These are phyloP conservation scores for Cyberlindnera sargentensis DNA, from an alignment of 805 yeast genomes.

Conservation along the genomic window DNA sequence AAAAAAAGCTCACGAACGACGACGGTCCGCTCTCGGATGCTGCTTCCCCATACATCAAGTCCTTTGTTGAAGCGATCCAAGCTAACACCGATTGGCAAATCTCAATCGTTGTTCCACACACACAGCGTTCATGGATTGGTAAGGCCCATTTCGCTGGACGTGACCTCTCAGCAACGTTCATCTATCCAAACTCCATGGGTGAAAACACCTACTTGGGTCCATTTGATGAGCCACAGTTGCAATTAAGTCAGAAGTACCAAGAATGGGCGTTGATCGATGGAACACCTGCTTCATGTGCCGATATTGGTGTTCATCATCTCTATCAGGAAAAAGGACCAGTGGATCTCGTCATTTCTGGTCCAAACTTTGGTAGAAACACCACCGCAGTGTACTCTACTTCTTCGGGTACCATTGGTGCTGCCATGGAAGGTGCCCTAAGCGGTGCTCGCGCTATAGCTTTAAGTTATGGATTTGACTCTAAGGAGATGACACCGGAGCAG, in stretches of 20 bases:
- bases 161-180: slow-evolving; percentile 50
- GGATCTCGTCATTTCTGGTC: slow-evolving; percentile 89
- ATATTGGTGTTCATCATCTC: slow-evolving; percentile 77
- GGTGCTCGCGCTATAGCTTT: slow-evolving; percentile 68
- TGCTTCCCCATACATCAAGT: slow-evolving; percentile 80
- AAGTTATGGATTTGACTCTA: slow-evolving; percentile 70
- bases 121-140: slow-evolving; percentile 93
- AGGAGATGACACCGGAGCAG: slow-evolving; percentile 37
- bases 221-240: slow-evolving; percentile 42
- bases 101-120: slow-evolving; percentile 73
- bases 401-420: slow-evolving; percentile 95
- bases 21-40: slow-evolving; percentile 87
- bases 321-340: slow-evolving; percentile 48
- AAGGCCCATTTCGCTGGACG: slow-evolving; percentile 91
- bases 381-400: slow-evolving; percentile 83
- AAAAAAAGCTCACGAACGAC: slow-evolving; percentile 65
- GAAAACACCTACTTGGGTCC: slow-evolving; percentile 59
- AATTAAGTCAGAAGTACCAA: slow-evolving; percentile 34
- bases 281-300: slow-evolving; percentile 95
- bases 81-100: slow-evolving; percentile 74
- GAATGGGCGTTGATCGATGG: slow-evolving; percentile 90
- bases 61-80: slow-evolving; percentile 63
- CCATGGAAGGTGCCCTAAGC: slow-evolving; percentile 81
- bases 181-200: slow-evolving; percentile 51
- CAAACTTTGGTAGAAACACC: slow-evolving; percentile 92